Evolutionary conservation across 1,284 basidiomycete genomes (phyloP), one percentile per base, ranked within the genome.

Genomic region (Chiua sp.): DNA sequence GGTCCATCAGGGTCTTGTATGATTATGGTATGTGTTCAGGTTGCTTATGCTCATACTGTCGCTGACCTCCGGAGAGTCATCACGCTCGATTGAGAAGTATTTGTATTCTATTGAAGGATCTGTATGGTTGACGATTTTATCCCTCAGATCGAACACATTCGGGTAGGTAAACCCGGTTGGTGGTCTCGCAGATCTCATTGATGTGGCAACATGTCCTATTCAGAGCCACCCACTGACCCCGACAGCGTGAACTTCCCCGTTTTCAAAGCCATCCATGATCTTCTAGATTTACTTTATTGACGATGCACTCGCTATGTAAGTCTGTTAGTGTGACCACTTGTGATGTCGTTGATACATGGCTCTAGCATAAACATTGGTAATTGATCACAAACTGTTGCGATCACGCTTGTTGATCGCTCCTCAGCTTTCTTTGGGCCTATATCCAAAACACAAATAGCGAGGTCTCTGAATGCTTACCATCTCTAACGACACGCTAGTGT

Each of bases 211-310:
- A 39, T 8, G 37, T 39, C n/a, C n/a, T 20, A 42, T 5, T 11
- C 23, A 66, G 64, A 53, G 32, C 12, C 47, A 22, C 1, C 48
- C 11, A 7, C 23, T 63, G 2, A 46, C 48, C 37, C 37, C 16
- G 37, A 39, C 6, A 20, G 4, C 18, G 1, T 10, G 30, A 32
- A 32, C 37, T 26, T 46, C 10, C 7, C 7, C 22, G 28, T 11
- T 7, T 1, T 35, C 35, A 3, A 18, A 39, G 20, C 20, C 37
- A 20, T 35, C 18, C 37, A 39, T 20, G 7, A 8, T 30, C 4
- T n/a, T 52, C 16, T 16, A 68, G 66, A 59, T 70, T 11, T 64
- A 66, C 11, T 70, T 68, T 48, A 28, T 68, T 7, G 56, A 66
- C 22, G 64, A 70, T 44, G 47, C 32, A 6, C 15, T 70, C 13